Conservation (phyloP, 2,329 filamentous ascomycete genomes). For the Calonectria henricotiae region DNA sequence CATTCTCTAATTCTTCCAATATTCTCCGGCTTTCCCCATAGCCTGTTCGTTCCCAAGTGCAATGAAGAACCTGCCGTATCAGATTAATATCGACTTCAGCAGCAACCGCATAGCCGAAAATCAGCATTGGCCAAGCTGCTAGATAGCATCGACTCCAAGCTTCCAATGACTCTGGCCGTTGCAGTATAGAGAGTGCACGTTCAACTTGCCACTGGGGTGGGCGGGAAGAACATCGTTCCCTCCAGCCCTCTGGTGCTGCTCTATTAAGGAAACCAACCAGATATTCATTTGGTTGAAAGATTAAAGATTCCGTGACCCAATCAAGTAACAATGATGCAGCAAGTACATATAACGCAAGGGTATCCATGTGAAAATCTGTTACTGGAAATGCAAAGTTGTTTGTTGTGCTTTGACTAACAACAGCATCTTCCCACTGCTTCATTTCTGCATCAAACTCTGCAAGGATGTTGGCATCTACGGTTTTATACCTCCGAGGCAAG, state of each 20-base stretch:
- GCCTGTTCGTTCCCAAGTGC: background rate
- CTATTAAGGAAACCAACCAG: no score
- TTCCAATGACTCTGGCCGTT: conserved; percentile 26
- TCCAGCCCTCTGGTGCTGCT: no score
- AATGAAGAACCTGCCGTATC: conserved; percentile 5
- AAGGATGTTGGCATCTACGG: background rate
- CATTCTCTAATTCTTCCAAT: background rate
- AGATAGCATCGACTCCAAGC: conserved; percentile 34
- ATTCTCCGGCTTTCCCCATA: conserved; percentile 23
- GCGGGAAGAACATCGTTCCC: background rate
- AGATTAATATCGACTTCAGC: conserved; percentile 28
- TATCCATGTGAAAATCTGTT: background rate
- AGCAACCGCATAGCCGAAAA: conserved; percentile 35
- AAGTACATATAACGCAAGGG: conserved; percentile 12
- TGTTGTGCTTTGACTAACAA: background rate
- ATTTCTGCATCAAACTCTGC: background rate
- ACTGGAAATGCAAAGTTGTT: background rate
- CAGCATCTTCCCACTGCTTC: conserved; percentile 18
- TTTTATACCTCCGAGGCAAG: background rate
- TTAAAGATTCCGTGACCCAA: conserved; percentile 11
- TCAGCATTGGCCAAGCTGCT: conserved; percentile 38
- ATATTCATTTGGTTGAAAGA: background rate
- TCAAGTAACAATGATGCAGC: conserved; percentile 29
- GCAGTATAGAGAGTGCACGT: conserved; percentile 6
- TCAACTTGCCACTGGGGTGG: conserved; percentile 12